Evolutionary conservation across 1,139 yeast genomes (phyloP).

Genomic region (Lodderomyces beijingensis): DNA sequence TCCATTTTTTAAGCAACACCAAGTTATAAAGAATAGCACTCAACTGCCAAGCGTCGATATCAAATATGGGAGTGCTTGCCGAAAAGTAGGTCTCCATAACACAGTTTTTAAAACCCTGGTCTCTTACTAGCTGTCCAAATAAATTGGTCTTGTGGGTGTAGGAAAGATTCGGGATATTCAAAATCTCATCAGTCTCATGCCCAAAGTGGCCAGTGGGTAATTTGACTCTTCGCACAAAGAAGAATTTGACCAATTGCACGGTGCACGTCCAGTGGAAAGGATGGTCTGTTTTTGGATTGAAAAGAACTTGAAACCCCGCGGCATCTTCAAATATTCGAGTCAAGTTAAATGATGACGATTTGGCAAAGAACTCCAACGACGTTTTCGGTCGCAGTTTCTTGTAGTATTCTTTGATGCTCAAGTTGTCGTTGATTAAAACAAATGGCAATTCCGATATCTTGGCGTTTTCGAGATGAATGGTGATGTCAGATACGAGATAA

Average conservation of each 20-base stretch:
- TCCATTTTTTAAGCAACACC: constrained; percentile 29
- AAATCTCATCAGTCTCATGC: constrained; percentile 32
- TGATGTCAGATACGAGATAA: constrained; percentile 15
- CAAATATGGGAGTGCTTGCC: constrained; percentile 46
- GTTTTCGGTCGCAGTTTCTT: constrained; percentile 19
- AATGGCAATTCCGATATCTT: constrained; percentile 33
- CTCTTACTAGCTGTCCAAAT: constrained; percentile 32
- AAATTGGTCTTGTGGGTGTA: constrained; percentile 54
- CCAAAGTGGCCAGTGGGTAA: constrained; percentile 13
- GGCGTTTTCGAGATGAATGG: constrained; percentile 31
- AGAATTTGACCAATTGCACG: constrained; percentile 37
- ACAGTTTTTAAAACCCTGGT: constrained; percentile 35
- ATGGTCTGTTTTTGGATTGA: constrained; percentile 41
- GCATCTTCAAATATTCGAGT: constrained; percentile 30
- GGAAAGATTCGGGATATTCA: constrained; percentile 50
- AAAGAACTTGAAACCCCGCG: constrained; percentile 61
- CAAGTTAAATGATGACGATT: constrained; percentile 30
- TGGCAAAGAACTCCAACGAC: constrained; percentile 26
- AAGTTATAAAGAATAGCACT: constrained; percentile 36
- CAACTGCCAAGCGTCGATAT: constrained; percentile 44
- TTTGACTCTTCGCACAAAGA: constrained; percentile 19
- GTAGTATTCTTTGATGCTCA: constrained; percentile 26
- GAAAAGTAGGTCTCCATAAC: constrained; percentile 38
- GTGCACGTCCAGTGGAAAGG: constrained; percentile 52
- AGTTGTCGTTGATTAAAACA: constrained; percentile 24